These are phyloP conservation scores for Amanita exitialis DNA, from an alignment of 768 basidiomycete species.

Conservation along the genomic window DNA sequence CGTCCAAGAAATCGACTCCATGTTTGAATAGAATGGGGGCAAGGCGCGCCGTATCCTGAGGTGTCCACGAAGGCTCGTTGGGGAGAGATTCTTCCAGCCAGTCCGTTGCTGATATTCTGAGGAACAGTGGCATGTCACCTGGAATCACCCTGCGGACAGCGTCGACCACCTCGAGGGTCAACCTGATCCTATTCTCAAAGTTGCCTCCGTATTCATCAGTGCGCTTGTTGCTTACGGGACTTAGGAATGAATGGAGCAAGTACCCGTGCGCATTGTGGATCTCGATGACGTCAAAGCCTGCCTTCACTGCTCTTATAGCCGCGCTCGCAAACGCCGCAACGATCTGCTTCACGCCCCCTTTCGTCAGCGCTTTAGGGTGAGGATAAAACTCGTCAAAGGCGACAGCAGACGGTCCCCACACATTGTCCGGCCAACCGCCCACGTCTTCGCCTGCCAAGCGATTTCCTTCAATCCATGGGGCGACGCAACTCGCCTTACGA, in stretches of 20 bases:
- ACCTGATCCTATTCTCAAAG: constrained; percentile 57
- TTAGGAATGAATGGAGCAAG: constrained; percentile 45
- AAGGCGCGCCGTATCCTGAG: constrained; percentile 57
- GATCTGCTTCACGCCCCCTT: constrained; percentile 45
- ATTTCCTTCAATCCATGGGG: constrained; percentile 46
- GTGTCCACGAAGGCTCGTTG: constrained; percentile 54
- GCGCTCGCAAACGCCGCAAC: constrained; percentile 45
- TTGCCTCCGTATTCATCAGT: constrained; percentile 64
- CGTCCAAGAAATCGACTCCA: constrained; percentile 71
- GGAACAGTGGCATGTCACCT: constrained; percentile 56
- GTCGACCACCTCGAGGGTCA: constrained; percentile 55
- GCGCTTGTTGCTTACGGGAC: constrained; percentile 50
- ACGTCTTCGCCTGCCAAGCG: constrained; percentile 22
- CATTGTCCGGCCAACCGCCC: constrained; percentile 44
- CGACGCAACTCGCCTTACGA: constrained; percentile 56
- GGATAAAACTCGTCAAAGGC: constrained; percentile 33
- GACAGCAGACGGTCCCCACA: constrained; percentile 48
- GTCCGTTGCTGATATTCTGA: constrained; percentile 66
- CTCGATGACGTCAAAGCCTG: constrained; percentile 54
- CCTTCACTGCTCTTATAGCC: constrained; percentile 40
- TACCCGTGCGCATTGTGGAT: constrained; percentile 62
- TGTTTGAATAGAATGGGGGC: constrained; percentile 47
- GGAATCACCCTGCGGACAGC: constrained; percentile 54
- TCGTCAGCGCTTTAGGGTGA: constrained; percentile 44
- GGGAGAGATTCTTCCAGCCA: constrained; percentile 55